A percentile compares a stretch with the other conserved stretches of the same genome.
Conservation (phyloP, 495 filamentous ascomycete genomes). For the Penicillium lividum region DNA sequence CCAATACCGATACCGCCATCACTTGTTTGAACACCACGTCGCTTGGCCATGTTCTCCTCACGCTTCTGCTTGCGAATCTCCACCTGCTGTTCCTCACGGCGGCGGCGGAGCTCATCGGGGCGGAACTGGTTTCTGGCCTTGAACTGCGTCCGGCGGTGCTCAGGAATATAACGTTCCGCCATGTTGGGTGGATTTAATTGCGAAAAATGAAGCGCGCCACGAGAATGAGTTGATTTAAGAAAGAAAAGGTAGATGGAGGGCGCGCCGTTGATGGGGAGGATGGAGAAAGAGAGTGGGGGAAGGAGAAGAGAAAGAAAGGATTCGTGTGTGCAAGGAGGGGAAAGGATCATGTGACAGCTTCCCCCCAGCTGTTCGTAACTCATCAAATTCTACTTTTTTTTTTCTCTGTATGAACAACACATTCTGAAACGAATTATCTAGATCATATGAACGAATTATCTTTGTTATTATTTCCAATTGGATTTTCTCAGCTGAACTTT, state of each 20-base stretch:
- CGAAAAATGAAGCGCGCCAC: slow-evolving; percentile 39
- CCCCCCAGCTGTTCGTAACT: slow-evolving; percentile 13
- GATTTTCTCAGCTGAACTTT: not conserved
- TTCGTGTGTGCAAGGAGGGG: slow-evolving; percentile 34
- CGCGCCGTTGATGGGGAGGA: slow-evolving; percentile 28
- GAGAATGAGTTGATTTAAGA: slow-evolving; percentile 20
- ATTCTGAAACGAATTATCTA: not conserved
- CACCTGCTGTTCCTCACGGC: slow-evolving; percentile 98
- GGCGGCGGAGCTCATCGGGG: slow-evolving; percentile 96
- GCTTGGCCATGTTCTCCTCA: slow-evolving; percentile 97
- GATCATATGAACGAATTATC: not conserved
- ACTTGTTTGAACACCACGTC: slow-evolving; percentile 84
- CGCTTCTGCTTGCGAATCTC: slow-evolving; percentile 98
- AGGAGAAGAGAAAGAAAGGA: slow-evolving; percentile 34
- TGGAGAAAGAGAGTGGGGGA: slow-evolving; percentile 25
- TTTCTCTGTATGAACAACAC: not conserved
- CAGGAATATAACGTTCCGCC: slow-evolving; percentile 98
- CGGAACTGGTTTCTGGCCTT: slow-evolving; percentile 99
- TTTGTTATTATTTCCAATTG: not conserved
- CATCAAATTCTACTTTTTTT: not conserved
- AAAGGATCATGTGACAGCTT: slow-evolving; percentile 20
- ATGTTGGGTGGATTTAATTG: slow-evolving; percentile 57
- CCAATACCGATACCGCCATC: slow-evolving; percentile 75
- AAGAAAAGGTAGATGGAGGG: slow-evolving; percentile 15
- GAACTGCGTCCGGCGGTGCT: slow-evolving; percentile 98